phyloP scores from a whole-genome alignment of 2,329 filamentous ascomycete genomes.

The Colletotrichum navitas region DNA sequence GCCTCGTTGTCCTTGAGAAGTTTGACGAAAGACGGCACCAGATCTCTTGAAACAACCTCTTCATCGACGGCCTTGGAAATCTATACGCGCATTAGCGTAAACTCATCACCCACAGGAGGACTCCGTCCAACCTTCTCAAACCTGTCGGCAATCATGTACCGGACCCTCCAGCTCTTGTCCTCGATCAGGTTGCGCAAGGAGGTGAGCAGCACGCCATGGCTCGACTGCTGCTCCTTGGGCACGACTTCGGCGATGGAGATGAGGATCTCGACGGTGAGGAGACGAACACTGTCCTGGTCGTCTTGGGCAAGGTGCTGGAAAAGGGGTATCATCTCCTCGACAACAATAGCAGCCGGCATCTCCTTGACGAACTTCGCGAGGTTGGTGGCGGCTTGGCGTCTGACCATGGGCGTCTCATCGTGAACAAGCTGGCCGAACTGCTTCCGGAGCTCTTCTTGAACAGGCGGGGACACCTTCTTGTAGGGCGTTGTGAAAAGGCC shows the following conservation, averaged over 20 bases:
- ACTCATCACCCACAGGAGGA: constrained; percentile 38
- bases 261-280: constrained; percentile 95
- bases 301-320: constrained; percentile 97
- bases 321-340: constrained; percentile 98
- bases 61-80: constrained; percentile 99
- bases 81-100: constrained; percentile 58
- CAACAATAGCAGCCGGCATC: constrained; percentile 90
- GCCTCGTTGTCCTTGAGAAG: constrained; percentile 98
- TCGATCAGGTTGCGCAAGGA: constrained; percentile 94
- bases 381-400: constrained; percentile 95
- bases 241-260: constrained; percentile 97
- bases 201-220: constrained; percentile 91
- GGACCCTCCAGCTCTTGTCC: constrained; percentile 99
- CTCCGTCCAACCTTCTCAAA: constrained; percentile 86
- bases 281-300: constrained; percentile 96
- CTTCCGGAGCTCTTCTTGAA: constrained; percentile 91
- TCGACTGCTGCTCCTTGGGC: constrained; percentile 97
- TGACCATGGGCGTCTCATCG: constrained; percentile 99
- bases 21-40: constrained; percentile 97
- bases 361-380: constrained; percentile 98
- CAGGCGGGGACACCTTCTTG: constrained; percentile 86
- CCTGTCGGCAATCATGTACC: constrained; percentile 98
- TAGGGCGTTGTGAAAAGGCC: constrained; percentile 96
- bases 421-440: constrained; percentile 95
- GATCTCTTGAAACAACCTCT: constrained; percentile 91